Evolutionary conservation across 495 filamentous ascomycete species (phyloP), one percentile per base, ranked within the genome.

Genomic region (Talaromyces liani): DNA sequence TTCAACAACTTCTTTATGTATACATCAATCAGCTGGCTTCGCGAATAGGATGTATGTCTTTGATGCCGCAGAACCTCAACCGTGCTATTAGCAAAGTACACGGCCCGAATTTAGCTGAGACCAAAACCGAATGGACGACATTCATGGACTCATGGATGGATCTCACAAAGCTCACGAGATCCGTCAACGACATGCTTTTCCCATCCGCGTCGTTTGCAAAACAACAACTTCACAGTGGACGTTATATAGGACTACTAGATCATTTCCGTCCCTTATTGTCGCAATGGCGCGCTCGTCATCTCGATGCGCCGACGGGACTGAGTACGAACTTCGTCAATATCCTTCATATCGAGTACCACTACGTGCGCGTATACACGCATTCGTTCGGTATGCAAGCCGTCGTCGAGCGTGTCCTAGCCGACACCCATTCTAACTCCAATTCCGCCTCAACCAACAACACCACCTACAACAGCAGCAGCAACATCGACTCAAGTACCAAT

Each of bases 381-480:
- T 82, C 80, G 3, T 74, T 84, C 34, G 81, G 80, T 10, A 82
- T 84, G 80, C 81, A 84, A 67, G 81, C 81, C 4, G 80, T 84
- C 8, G 72, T 81, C 39, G 72, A 82, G 66, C 75, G 79, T 36
- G 69, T 73, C 0, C 68, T 79, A 16, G 74, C 76, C 53, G 76
- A 82, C 4, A 14, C 12, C 1, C 62, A 71, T 68, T 14, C 81
- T 69, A 76, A 82, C 41, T 5, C 36, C 1, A 74, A 69, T 34
- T 31, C 63, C 55, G 49, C 12, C 12, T 75, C n/a, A n/a, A n/a
- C n/a, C n/a, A n/a, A n/a, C n/a, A n/a, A n/a, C n/a, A n/a, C n/a
- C n/a, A n/a, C n/a, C n/a, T n/a, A n/a, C n/a, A n/a, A n/a, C n/a
- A n/a, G n/a, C n/a, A 71, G 73, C 59, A 45, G 77, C 73, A 60